These are phyloP conservation scores for Pythium utonaiense DNA, from an alignment of 352 stramenopile species.

Conservation along the genomic window DNA sequence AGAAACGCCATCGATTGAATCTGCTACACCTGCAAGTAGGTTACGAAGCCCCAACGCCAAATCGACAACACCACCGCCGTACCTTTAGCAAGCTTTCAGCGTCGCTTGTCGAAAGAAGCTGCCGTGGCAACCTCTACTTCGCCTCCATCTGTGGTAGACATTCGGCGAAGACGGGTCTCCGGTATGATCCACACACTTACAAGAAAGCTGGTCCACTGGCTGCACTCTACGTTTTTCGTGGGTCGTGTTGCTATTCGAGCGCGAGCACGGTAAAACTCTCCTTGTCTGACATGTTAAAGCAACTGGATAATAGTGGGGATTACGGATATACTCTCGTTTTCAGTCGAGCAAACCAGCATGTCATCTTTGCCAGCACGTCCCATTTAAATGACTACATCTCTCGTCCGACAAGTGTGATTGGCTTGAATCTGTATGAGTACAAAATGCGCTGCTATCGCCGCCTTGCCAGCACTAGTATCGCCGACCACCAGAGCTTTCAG, in stretches of 20 bases:
- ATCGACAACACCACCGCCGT: slow-evolving; percentile 1
- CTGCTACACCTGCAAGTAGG: slow-evolving; percentile 14
- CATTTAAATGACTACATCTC: slow-evolving; percentile 9
- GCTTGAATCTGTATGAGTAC: slow-evolving; percentile 11
- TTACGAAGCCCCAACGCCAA: slow-evolving; percentile 10
- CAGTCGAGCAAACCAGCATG: background rate
- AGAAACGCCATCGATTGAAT: slow-evolving; percentile 8
- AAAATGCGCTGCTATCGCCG: slow-evolving; percentile 4
- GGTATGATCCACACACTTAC: slow-evolving; percentile 11
- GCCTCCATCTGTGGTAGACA: background rate
- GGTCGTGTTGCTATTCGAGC: slow-evolving; percentile 17
- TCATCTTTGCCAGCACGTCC: background rate
- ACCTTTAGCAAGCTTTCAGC: slow-evolving; percentile 7
- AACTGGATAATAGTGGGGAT: background rate
- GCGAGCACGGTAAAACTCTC: background rate
- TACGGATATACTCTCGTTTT: background rate
- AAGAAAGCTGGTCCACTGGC: slow-evolving; percentile 18
- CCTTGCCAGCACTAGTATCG: too few relatives aligned
- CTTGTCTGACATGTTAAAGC: background rate
- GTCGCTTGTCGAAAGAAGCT: too few relatives aligned
- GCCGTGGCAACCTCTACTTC: too few relatives aligned
- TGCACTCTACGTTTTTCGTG: slow-evolving; percentile 6
- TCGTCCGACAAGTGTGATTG: background rate
- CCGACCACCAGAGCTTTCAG: background rate
- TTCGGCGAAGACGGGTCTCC: slow-evolving; percentile 12